Evolutionary conservation across 257 asterid species (phyloP), one percentile per base, ranked within the genome.

Genomic region (Solanum tarapatanum): DNA sequence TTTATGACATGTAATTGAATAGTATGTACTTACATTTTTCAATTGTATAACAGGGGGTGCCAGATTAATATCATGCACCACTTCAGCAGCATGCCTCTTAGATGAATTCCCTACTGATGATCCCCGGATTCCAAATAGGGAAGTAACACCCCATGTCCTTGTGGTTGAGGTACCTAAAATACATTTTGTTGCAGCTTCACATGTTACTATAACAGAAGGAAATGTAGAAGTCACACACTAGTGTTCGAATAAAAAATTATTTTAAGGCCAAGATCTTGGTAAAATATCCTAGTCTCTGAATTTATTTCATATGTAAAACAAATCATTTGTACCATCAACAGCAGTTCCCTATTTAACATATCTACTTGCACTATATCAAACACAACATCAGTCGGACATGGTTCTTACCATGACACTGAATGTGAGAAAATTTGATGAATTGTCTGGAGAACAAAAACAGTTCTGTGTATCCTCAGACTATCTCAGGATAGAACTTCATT

Each of bases 71-170:
- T 48, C 83, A 72, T 83, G 66, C 64, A 70, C 30, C 66, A 33
- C 17, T 68, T 51, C 73, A 28, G 23, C 23, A 87, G 87, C 75
- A 35, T 28, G 72, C 26, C 87, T 87, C 45, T 41, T 70, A 41
- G 76, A 83, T 82, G 89, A 82, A 83, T 26, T 51, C 51, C 79
- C 66, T 36, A 26, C 66, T 2, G 87, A 70, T 30, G 84, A 68
- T 72, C 76, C 41, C 2, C 87, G 84, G 23, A 1, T 69, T 83
- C 87, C 84, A 69, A 87, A 83, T 26, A 87, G 43, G 41, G 84
- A 83, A 45, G 89, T 33, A 82, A 87, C 79, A 24, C 89, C 89
- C 89, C 89, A 87, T 51, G 87, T 35, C 76, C 48, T 69, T 82
- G 87, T 41, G 43, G 84, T 48, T 70, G 87, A 82, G 68, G 8